Base-by-base conservation (phyloP, 495 filamentous ascomycete species). In the Wilcoxina mikolae region DNA sequence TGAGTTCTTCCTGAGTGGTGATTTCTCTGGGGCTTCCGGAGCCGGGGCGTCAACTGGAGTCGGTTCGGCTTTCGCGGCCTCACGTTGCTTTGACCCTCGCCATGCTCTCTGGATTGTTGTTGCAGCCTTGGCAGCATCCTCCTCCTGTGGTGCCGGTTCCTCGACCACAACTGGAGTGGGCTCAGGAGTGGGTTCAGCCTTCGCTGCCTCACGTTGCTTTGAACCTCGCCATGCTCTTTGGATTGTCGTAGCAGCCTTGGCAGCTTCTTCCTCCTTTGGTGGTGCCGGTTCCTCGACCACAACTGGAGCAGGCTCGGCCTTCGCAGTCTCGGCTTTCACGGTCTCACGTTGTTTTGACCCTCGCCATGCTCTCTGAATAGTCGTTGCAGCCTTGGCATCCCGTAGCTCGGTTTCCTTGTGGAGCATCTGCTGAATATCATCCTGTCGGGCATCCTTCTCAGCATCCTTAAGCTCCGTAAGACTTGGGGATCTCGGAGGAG, bases 381-480 rank as follows among this genome's bases (percentile, higher is more conserved):
- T 18, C 11, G 23, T 46, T 3, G 43, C 15, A 2, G 15, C 43
- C 3, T 46, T 24, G 43, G 23, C 31, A 7, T 12, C 35, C 20
- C 35, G 35, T 5, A 15, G 35, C 15, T 54, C 56, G 22, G n/a
- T 39, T n/a, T 72, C 71, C 5, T 71, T 67, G 43, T 66, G 65
- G 2, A 68, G 61, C 12, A 70, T 68, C 1, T 68, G 67, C 18
- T 64, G 62, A 23, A 66, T 70, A 11, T 72, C 70, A 0, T 73
- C 68, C 9, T 71, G 68, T 23, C 71, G 67, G 54, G 47, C 3
- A 15, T 73, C 68, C 3, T 74, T 69, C 2, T 73, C 71, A 18
- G 59, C 49, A 17, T 74, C 66, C 22, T 71, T 73, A 5, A 61
- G 58, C 4, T 69, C 72, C 23, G 68, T 60, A 12, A 57, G 18